Evolutionary conservation across 2,329 filamentous ascomycete genomes (phyloP), one percentile per base, ranked within the genome.

Genomic region (Alternaria arborescens): DNA sequence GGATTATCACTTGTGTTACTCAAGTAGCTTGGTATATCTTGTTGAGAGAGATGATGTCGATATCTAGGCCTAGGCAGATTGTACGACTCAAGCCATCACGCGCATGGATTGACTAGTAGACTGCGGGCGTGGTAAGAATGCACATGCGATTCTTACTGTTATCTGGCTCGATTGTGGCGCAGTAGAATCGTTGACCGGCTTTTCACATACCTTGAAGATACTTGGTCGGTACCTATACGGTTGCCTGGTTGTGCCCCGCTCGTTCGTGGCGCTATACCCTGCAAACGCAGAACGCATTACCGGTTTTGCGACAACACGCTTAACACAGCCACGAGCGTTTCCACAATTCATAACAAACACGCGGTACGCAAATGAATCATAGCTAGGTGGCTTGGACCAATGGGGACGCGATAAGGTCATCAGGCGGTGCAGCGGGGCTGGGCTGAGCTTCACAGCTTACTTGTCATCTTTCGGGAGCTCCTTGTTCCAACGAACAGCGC

Each of bases 161-260:
- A 11, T n/a, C 16, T 34, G 7, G 46, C 18, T 50, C 5, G 26
- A 30, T 28, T 11, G 43, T 8, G 43, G 43, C 43, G 43, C 26
- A 46, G 43, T 30, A 30, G 18, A 18, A 11, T 46, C 8, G 4
- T 50, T 36, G 46, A 36, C 12, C 46, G 30, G 12, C 46, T 36
- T 12, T 18, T 46, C 26, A 20, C 26, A 18, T 46, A 11, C 10
- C 26, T 30, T n/a, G 24, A 20, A n/a, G 16, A n/a, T 40, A 30
- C 26, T 44, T 52, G 47, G 41, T 24, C 44, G 12, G 14, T 28
- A 44, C 36, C 18, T 30, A 12, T 30, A 11, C 11, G 51, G 57
- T 28, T 62, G 57, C 54, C 44, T 61, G 55, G 20, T 55, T 14
- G 28, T 58, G 57, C 63, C 63, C 63, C 63, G 54, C 63, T 30